Evolutionary conservation across 768 basidiomycete genomes (phyloP).

Genomic region (Dentipellis fragilis): DNA sequence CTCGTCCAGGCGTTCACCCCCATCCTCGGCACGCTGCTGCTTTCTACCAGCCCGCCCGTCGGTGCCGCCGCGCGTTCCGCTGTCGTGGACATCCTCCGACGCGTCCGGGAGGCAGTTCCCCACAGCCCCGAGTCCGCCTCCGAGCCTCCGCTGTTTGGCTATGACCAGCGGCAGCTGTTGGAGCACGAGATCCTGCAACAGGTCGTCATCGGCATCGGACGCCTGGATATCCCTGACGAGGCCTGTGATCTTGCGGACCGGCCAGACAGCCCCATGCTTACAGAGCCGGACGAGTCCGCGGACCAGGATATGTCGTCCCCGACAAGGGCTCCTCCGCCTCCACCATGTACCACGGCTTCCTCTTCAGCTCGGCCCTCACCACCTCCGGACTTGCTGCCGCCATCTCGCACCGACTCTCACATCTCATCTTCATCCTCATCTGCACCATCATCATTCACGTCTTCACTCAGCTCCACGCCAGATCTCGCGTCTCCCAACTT

Average conservation of each 20-base stretch:
- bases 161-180: constrained; percentile 50
- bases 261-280: neutral
- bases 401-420: neutral
- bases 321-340: neutral
- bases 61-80: constrained; percentile 64
- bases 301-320: neutral
- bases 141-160: constrained; percentile 37
- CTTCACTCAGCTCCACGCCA: neutral
- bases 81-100: constrained; percentile 67
- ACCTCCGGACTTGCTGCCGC: no score
- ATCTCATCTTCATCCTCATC: neutral
- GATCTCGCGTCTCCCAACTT: neutral
- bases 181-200: constrained; percentile 77
- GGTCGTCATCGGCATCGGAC: constrained; percentile 84
- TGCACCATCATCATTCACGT: neutral
- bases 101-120: constrained; percentile 29
- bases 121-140: constrained; percentile 23
- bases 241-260: neutral
- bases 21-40: constrained; percentile 78
- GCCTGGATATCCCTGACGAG: constrained; percentile 35
- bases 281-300: no score
- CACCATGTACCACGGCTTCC: neutral
- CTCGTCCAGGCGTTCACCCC: constrained; percentile 86
- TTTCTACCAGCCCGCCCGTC: constrained; percentile 68
- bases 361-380: no score